Base-by-base conservation (phyloP, 2,329 filamentous ascomycete species). In the Neocucurbitaria cava region DNA sequence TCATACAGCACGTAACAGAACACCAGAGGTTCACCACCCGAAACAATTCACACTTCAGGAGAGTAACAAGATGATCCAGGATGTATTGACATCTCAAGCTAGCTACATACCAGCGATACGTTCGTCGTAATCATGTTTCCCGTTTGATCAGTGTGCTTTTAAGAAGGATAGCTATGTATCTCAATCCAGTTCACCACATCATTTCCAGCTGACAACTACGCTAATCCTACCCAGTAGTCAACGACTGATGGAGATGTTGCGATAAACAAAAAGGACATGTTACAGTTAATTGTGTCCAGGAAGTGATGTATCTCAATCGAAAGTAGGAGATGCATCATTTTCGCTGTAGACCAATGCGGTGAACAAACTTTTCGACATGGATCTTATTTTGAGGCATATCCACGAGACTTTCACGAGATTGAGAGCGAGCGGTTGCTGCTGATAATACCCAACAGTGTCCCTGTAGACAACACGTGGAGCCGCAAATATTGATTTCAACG, bases 221-320 rank as follows among this genome's bases (percentile, higher is more conserved):
- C 45, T 61, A 52, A 56, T 50, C 44, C 52, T 61, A 45, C 58
- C 61, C 62, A 62, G 47, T 50, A 54, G 47, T 54, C 46, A 59
- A 58, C 21, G 46, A 47, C 54, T 26, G 48, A 57, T 57, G 59
- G 49, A 62, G 45, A 64, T 68, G 54, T 59, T 57, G 54, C 57
- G 52, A 60, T 72, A 74, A 69, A 71, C 72, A 75, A 73, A 63
- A 59, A 66, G 54, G 38, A 66, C 52, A 66, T 68, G 47, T 64
- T 54, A 35, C 40, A 41, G 49, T 44, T 68, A 69, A 42, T 54
- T 59, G 49, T 61, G 61, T 63, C 56, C 59, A 59, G 61, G 57
- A 68, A 71, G 53, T 44, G 55, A 71, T 72, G 48, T 35, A 17
- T 43, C 53, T 61, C 65, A 69, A 62, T 51, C 52, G 39, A 59